phyloP scores from a whole-genome alignment of 1,284 basidiomycete genomes.

The Ganoderma lucidum region DNA sequence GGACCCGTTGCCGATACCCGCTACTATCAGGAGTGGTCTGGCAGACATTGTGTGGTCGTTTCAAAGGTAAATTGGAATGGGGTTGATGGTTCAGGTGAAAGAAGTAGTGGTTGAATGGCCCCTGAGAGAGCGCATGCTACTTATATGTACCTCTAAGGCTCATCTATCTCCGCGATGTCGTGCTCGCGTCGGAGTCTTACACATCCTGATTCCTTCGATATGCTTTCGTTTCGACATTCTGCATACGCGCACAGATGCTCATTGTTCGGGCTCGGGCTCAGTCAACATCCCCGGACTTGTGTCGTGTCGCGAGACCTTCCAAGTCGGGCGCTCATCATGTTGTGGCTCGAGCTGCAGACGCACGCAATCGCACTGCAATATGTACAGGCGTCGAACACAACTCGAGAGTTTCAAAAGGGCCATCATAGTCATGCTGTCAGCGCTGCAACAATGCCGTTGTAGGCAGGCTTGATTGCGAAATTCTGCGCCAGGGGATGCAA shows the following conservation, averaged over 20 bases:
- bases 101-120: background rate
- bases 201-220: slow-evolving; percentile 1
- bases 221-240: background rate
- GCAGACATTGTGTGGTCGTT: slow-evolving; percentile 42
- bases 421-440: slow-evolving; percentile 11
- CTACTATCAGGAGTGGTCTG: slow-evolving; percentile 56
- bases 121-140: slow-evolving; percentile 1
- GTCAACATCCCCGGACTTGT: slow-evolving; percentile 1
- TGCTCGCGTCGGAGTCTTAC: slow-evolving; percentile 16
- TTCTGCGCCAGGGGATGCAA: slow-evolving; percentile 19
- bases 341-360: too few relatives aligned
- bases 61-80: background rate
- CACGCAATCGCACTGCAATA: background rate
- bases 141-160: slow-evolving; percentile 1
- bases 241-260: background rate
- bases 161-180: slow-evolving; percentile 17
- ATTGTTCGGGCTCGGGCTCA: slow-evolving; percentile 8
- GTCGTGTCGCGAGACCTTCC: background rate
- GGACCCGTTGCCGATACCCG: slow-evolving; percentile 59
- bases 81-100: background rate
- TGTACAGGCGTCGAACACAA: too few relatives aligned
- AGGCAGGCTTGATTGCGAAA: slow-evolving; percentile 36
- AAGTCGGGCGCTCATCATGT: background rate
- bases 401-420: background rate
- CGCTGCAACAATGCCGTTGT: slow-evolving; percentile 35